phyloP scores from a whole-genome alignment of 768 basidiomycete species.

The Russula emetica region DNA sequence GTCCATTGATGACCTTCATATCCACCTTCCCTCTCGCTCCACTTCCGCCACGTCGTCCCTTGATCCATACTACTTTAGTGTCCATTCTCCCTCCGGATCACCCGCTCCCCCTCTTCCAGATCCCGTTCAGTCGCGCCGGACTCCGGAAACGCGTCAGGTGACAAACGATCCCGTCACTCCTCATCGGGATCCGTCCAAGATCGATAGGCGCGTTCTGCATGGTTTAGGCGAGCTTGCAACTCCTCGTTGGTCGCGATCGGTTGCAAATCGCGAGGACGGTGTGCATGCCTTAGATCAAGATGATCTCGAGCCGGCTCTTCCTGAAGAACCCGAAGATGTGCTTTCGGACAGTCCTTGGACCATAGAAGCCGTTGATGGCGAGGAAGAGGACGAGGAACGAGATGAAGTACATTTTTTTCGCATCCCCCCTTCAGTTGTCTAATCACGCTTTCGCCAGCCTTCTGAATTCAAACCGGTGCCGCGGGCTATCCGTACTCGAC shows the following conservation, averaged over 20 bases:
- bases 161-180: conserved; percentile 62
- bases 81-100: conserved; percentile 64
- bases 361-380: conserved; percentile 80
- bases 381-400: conserved; percentile 61
- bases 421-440: conserved; percentile 6
- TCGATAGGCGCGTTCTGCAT: conserved; percentile 83
- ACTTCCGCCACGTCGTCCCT: conserved; percentile 74
- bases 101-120: conserved; percentile 46
- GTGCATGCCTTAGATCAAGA: conserved; percentile 35
- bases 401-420: conserved; percentile 50
- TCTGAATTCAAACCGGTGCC: conserved; percentile 43
- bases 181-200: conserved; percentile 67
- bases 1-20: conserved; percentile 36
- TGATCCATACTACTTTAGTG: conserved; percentile 85
- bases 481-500: conserved; percentile 52
- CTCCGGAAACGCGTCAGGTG: conserved; percentile 53
- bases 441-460: conserved; percentile 35
- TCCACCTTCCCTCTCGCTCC: conserved; percentile 52
- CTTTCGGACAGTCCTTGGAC: conserved; percentile 81
- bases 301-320: conserved; percentile 31
- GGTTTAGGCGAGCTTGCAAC: conserved; percentile 96
- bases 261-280: conserved; percentile 37
- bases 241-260: conserved; percentile 79
- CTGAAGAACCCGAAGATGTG: conserved; percentile 45
- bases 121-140: conserved; percentile 43